These are phyloP conservation scores for Podospora sp. DNA, from an alignment of 495 filamentous ascomycete genomes.

Conservation along the genomic window DNA sequence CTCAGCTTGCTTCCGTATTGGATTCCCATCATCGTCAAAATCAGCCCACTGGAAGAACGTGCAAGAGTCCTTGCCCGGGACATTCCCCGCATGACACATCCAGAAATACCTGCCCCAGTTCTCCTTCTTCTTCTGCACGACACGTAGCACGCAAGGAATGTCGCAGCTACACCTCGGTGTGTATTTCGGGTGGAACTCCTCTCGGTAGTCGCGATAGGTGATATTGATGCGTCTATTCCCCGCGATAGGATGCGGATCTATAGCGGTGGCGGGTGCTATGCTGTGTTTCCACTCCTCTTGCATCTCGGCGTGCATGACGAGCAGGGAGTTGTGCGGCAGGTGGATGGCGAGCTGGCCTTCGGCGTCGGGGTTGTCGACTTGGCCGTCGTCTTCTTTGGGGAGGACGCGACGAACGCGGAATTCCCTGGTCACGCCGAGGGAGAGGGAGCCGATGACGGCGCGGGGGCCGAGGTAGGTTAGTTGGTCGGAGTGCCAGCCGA, in stretches of 20 bases:
- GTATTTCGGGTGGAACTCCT: conserved; percentile 69
- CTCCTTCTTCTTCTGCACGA: conserved; percentile 73
- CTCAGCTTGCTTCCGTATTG: conserved; percentile 30
- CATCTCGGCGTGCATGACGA: conserved; percentile 95
- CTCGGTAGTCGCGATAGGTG: conserved; percentile 87
- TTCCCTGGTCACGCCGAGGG: conserved; percentile 84
- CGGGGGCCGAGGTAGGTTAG: conserved; percentile 90
- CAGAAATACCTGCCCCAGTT: conserved; percentile 86
- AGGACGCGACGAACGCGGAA: conserved; percentile 81
- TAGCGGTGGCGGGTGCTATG: conserved; percentile 69
- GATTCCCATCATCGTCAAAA: conserved; percentile 85
- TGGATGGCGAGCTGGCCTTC: conserved; percentile 89
- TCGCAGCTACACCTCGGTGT: conserved; percentile 69
- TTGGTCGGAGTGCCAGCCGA: conserved; percentile 91
- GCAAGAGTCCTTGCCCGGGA: conserved; percentile 75
- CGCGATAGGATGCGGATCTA: conserved; percentile 80
- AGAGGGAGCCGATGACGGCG: conserved; percentile 85
- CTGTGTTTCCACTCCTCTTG: conserved; percentile 81
- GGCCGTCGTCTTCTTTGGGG: conserved; percentile 48
- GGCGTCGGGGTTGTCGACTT: conserved; percentile 46
- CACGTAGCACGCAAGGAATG: conserved; percentile 71
- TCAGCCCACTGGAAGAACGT: conserved; percentile 86
- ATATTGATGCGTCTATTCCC: conserved; percentile 85
- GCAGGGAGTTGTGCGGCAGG: conserved; percentile 88
- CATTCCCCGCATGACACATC: conserved; percentile 83